Evolutionary conservation across 2,329 filamentous ascomycete species (phyloP).

Genomic region (Colletotrichum camelliae): DNA sequence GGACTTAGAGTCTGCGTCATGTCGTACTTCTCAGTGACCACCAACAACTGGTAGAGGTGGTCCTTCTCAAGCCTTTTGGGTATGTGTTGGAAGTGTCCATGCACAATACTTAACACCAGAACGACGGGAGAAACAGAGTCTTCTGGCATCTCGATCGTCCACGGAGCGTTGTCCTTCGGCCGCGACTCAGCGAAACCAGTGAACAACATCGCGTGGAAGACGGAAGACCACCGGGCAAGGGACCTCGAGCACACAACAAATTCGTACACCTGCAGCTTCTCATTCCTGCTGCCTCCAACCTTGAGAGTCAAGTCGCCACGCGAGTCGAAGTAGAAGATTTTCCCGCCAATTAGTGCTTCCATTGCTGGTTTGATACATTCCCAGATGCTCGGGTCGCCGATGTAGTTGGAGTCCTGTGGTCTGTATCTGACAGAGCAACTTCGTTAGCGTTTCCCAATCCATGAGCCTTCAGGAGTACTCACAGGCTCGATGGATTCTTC

Average conservation of each 20-base stretch:
- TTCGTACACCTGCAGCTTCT: neutral
- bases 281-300: neutral
- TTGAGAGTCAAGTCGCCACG: neutral
- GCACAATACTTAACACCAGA: neutral
- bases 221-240: neutral
- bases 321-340: neutral
- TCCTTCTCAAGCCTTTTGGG: neutral
- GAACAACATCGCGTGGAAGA: constrained; percentile 1
- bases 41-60: neutral
- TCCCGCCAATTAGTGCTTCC: neutral
- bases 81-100: neutral
- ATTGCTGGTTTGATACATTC: neutral
- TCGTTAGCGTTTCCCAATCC: neutral
- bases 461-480: neutral
- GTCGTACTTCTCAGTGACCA: neutral
- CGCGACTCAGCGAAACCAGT: neutral
- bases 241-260: neutral
- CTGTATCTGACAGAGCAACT: neutral
- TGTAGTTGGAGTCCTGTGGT: neutral
- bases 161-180: neutral
- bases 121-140: neutral
- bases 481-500: neutral
- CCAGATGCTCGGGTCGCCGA: neutral
- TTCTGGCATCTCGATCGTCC: neutral
- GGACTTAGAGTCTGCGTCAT: neutral